Evolutionary conservation across 331 rosid species (phyloP).

Genomic region (Ulmus americana): DNA sequence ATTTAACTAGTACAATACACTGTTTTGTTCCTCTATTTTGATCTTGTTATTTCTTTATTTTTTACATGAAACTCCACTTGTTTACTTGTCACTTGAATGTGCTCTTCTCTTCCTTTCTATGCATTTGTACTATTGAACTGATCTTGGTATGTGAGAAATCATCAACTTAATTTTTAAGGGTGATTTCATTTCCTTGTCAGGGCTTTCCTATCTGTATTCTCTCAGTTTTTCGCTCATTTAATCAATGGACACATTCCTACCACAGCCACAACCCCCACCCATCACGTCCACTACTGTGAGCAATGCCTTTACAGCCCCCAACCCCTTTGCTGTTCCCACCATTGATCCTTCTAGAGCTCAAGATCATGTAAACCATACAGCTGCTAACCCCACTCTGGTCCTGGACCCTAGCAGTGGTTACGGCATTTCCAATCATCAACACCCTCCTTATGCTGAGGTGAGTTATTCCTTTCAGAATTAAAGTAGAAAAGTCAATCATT

Average conservation of each 20-base stretch:
- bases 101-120: neutral
- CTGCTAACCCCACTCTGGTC: constrained; percentile 20
- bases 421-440: constrained; percentile 10
- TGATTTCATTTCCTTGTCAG: too few relatives aligned
- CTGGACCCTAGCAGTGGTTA: neutral
- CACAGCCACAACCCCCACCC: neutral
- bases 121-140: neutral
- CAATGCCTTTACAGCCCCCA: neutral
- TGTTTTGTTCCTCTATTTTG: too few relatives aligned
- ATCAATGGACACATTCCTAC: constrained; percentile 47
- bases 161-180: too few relatives aligned
- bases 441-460: constrained; percentile 73
- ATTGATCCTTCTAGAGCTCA: constrained; percentile 24
- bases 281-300: constrained; percentile 8
- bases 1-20: too few relatives aligned
- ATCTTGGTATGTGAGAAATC: neutral
- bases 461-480: neutral
- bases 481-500: neutral
- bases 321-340: constrained; percentile 12
- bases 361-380: constrained; percentile 23
- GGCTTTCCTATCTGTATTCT: neutral
- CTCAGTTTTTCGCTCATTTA: constrained; percentile 15
- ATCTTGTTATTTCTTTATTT: too few relatives aligned
- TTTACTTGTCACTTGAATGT: neutral
- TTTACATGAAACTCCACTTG: neutral